Evolutionary conservation across 225 moss, liverwort and hornwort species (phyloP), one percentile per base, ranked within the genome.

Genomic region (Pseudisothecium myosuroides): DNA sequence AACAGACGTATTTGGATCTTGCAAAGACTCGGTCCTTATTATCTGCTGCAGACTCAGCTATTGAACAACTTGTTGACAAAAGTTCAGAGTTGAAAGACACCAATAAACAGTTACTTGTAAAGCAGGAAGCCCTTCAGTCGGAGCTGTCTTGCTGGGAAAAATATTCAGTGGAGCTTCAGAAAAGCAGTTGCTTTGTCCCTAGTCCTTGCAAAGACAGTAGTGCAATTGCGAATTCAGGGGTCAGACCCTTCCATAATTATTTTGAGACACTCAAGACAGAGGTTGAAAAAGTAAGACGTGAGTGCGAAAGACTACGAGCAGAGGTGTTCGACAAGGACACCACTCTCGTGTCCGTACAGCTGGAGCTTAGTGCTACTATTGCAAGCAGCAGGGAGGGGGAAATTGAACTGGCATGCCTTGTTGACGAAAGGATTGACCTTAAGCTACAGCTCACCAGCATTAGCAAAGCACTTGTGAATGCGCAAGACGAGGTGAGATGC

Each of bases 61-160:
- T 93, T 37, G 84, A 91, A 84, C 90, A 91, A 41, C 89, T 95
- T 36, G 60, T 91, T 39, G 73, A 74, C 37, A 82, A 81, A 54
- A 89, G 71, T 78, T 83, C 80, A 60, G 76, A 58, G 20, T 62
- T 92, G 81, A 65, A 92, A 83, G 89, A 68, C 73, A 88, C 65
- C 60, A 89, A 86, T 23, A 67, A 86, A 34, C 73, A 86, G 87
- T 56, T 92, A 23, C 83, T 91, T 83, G 83, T 54, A 20, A 90
- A 89, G 86, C 92, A 90, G 77, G 89, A 91, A 88, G 63, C 84
- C 76, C 86, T 90, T 64, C 88, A 83, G 86, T 83, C 80, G 31
- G 90, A 95, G 72, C 89, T 92, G 66, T 91, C 90, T 59, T 71
- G 52, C 73, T 93, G 92, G 95, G 93, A 93, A n/a, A 88, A 89